These are phyloP conservation scores for Setaria viridis DNA, from an alignment of 202 grass and related monocot species.

Conservation along the genomic window DNA sequence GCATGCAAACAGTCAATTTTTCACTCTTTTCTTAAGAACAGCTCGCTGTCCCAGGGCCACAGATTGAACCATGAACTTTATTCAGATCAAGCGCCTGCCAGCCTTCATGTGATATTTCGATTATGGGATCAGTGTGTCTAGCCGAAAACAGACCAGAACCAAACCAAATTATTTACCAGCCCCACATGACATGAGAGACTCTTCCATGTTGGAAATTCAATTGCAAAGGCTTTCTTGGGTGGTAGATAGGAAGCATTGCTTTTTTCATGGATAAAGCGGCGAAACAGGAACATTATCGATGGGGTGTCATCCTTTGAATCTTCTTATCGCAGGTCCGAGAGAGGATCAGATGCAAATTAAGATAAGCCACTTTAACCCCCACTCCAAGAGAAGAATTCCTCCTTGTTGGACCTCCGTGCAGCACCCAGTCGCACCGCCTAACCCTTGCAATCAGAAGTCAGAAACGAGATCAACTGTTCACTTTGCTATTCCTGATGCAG, in stretches of 20 bases:
- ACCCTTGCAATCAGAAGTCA: slow-evolving; percentile 6
- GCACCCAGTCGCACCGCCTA: neutral
- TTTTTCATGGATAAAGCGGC: slow-evolving; percentile 36
- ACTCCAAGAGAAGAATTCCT: slow-evolving; percentile 30
- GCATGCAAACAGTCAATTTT: neutral
- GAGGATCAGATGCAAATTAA: slow-evolving; percentile 56
- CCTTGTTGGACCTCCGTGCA: slow-evolving; percentile 24
- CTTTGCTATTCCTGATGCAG: slow-evolving; percentile 14
- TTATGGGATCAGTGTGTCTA: slow-evolving; percentile 43
- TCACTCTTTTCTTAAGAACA: neutral
- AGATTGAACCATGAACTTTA: slow-evolving; percentile 14
- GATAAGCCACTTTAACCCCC: slow-evolving; percentile 54
- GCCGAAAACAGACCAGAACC: slow-evolving; percentile 37
- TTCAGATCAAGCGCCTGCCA: slow-evolving; percentile 44
- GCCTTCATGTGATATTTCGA: slow-evolving; percentile 43
- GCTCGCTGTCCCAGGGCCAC: slow-evolving; percentile 16
- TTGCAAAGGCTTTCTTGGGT: slow-evolving; percentile 27
- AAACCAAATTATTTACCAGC: slow-evolving; percentile 45
- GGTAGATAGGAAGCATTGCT: slow-evolving; percentile 30
- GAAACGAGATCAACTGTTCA: neutral
- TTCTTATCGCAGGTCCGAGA: slow-evolving; percentile 9
- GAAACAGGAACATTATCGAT: slow-evolving; percentile 35
- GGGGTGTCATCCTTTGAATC: slow-evolving; percentile 35
- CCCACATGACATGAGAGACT: slow-evolving; percentile 16
- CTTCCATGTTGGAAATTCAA: slow-evolving; percentile 28